Conservation (phyloP, 805 yeast species). For the Spencermartinsiella europaea region DNA sequence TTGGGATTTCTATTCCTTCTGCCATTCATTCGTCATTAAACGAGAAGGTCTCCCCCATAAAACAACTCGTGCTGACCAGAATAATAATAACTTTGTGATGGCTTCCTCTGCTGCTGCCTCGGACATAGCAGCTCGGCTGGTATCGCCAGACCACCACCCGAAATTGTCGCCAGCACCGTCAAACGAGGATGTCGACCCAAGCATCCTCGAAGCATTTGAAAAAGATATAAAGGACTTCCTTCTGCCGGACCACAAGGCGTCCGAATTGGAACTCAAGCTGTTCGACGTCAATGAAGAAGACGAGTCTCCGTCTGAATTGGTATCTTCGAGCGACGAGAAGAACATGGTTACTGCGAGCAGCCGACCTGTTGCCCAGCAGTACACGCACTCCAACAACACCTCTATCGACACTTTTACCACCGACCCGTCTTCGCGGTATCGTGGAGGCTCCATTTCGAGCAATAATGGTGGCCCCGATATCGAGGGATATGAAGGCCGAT, state of each 20-base stretch:
- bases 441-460: neutral
- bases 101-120: too few species aligned
- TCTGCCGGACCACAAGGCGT: slow-evolving; percentile 2
- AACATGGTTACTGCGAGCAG: neutral
- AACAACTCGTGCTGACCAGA: too few species aligned
- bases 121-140: too few species aligned
- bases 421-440: neutral
- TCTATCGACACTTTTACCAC: neutral
- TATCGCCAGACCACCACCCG: too few species aligned
- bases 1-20: too few species aligned
- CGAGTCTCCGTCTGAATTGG: neutral
- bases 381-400: neutral
- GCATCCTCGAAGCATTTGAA: slow-evolving; percentile 14
- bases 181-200: neutral
- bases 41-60: too few species aligned
- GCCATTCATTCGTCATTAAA: too few species aligned
- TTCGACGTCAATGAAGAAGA: slow-evolving; percentile 7
- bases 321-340: too few species aligned
- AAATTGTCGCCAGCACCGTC: too few species aligned
- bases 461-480: neutral
- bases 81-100: too few species aligned
- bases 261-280: slow-evolving; percentile 3
- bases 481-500: neutral
- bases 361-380: neutral
- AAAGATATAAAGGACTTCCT: slow-evolving; percentile 11